A percentile compares a stretch with the other conserved stretches of the same genome.
Evolutionary conservation across 2,329 filamentous ascomycete species (phyloP).

Genomic region (Grosmannia clavigera): DNA sequence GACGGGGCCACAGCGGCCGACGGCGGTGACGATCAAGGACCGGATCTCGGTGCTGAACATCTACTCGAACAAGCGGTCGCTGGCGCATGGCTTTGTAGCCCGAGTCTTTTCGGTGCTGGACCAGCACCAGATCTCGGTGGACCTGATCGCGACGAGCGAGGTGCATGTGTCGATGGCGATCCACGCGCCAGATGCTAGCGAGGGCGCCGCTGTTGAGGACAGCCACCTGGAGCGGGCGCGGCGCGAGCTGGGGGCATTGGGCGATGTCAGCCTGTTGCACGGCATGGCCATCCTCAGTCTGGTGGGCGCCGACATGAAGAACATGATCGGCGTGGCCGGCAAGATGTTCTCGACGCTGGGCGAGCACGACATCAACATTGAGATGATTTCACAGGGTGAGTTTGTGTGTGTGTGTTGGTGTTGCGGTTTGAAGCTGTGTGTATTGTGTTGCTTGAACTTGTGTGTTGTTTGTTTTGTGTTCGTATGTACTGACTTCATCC

Average conservation of each 20-base stretch:
- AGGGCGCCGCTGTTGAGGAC: constrained; percentile 17
- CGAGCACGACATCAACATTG: constrained; percentile 89
- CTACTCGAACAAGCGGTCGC: constrained; percentile 91
- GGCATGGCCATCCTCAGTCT: constrained; percentile 94
- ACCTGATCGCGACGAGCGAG: constrained; percentile 91
- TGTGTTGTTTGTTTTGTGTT: too few species aligned
- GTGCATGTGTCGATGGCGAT: constrained; percentile 97
- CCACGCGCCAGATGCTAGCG: constrained; percentile 58
- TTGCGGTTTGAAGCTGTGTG: neutral
- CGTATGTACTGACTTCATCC: neutral
- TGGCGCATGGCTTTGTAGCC: constrained; percentile 92
- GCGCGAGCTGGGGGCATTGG: constrained; percentile 60
- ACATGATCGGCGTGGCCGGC: constrained; percentile 89
- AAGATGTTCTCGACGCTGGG: constrained; percentile 92
- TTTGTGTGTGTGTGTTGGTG: neutral
- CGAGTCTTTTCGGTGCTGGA: constrained; percentile 88
- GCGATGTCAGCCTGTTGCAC: constrained; percentile 78
- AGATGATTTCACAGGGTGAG: constrained; percentile 98
- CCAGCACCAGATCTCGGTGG: constrained; percentile 75
- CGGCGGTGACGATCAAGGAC: constrained; percentile 93
- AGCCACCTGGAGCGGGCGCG: constrained; percentile 41
- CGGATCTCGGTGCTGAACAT: constrained; percentile 96
- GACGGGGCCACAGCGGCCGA: constrained; percentile 58
- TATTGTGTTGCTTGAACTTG: constrained; percentile 13
- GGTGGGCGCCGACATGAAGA: constrained; percentile 93